Evolutionary conservation across 192 early-diverging fungal genomes (phyloP).

Genomic region (Chytriomyces confervae): DNA sequence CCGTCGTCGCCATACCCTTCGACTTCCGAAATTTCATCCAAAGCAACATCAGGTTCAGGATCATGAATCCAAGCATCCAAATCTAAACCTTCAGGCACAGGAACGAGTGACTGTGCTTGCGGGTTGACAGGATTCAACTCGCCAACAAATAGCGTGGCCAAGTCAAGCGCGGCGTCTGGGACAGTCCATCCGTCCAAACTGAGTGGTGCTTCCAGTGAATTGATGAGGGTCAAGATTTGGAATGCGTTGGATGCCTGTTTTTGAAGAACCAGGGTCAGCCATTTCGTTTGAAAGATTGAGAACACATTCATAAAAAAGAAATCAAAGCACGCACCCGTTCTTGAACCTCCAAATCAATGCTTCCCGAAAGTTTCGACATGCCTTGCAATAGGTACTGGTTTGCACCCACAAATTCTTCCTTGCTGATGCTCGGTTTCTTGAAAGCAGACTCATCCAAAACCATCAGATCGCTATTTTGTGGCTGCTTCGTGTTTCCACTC

Average conservation of each 20-base stretch:
- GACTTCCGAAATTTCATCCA: background rate
- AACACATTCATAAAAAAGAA: slow-evolving; percentile 9
- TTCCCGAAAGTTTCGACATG: slow-evolving; percentile 34
- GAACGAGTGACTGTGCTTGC: slow-evolving; percentile 88
- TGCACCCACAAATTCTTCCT: slow-evolving; percentile 27
- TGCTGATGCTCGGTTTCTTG: background rate
- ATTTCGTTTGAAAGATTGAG: no score
- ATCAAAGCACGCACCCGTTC: slow-evolving; percentile 62
- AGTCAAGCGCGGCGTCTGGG: slow-evolving; percentile 12
- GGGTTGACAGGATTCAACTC: slow-evolving; percentile 91
- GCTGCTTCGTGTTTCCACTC: slow-evolving; percentile 35
- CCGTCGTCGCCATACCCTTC: slow-evolving; percentile 26
- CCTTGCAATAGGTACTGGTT: slow-evolving; percentile 16
- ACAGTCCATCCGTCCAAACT: slow-evolving; percentile 2
- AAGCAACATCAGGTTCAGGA: slow-evolving; percentile 61
- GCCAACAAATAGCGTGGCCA: slow-evolving; percentile 61
- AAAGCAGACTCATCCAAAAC: background rate
- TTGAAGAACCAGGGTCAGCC: no score
- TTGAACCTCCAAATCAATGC: slow-evolving; percentile 78
- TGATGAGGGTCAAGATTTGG: slow-evolving; percentile 27
- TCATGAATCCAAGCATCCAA: slow-evolving; percentile 82
- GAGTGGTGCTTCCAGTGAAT: background rate
- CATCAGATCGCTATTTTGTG: background rate
- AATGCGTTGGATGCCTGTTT: slow-evolving; percentile 29
- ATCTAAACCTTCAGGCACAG: slow-evolving; percentile 84